Evolutionary conservation across 2,329 filamentous ascomycete species (phyloP).

Genomic region (Gyromitra esculenta): DNA sequence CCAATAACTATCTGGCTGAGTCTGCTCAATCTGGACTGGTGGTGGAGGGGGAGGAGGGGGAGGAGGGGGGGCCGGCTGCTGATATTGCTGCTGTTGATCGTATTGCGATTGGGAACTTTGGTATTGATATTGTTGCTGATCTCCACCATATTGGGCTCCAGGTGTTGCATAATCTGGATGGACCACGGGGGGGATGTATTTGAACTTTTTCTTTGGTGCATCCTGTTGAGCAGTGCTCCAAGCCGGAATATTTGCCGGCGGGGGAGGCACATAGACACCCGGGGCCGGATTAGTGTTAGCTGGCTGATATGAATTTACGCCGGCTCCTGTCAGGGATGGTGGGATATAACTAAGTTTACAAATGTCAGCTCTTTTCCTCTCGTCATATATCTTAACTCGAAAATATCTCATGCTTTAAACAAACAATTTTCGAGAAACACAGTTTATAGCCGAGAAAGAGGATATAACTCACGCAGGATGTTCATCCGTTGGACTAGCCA

Average conservation of each 20-base stretch:
- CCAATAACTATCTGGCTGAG: constrained; percentile 22
- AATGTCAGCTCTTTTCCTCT: neutral
- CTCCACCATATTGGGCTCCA: constrained; percentile 24
- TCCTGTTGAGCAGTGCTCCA: constrained; percentile 29
- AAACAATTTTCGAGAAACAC: neutral
- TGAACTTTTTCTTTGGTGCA: constrained; percentile 41
- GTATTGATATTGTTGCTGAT: constrained; percentile 43
- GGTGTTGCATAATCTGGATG: constrained; percentile 37
- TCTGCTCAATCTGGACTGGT: constrained; percentile 19
- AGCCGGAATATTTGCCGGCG: constrained; percentile 19
- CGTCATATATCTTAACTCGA: neutral
- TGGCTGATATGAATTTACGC: constrained; percentile 32
- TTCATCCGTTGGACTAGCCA: constrained; percentile 28
- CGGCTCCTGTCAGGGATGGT: constrained; percentile 23
- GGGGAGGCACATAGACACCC: constrained; percentile 29
- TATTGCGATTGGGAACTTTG: constrained; percentile 34
- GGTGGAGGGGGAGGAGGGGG: constrained; percentile 33
- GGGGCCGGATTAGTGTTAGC: constrained; percentile 34
- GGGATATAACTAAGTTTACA: constrained; percentile 29
- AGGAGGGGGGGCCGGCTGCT: constrained; percentile 27
- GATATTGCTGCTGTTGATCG: constrained; percentile 41
- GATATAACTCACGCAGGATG: constrained; percentile 32
- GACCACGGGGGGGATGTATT: constrained; percentile 43
- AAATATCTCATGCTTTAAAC: neutral
- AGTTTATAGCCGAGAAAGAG: neutral